Conservation (phyloP, 352 stramenopile species). For the Phytophthora sp. region DNA sequence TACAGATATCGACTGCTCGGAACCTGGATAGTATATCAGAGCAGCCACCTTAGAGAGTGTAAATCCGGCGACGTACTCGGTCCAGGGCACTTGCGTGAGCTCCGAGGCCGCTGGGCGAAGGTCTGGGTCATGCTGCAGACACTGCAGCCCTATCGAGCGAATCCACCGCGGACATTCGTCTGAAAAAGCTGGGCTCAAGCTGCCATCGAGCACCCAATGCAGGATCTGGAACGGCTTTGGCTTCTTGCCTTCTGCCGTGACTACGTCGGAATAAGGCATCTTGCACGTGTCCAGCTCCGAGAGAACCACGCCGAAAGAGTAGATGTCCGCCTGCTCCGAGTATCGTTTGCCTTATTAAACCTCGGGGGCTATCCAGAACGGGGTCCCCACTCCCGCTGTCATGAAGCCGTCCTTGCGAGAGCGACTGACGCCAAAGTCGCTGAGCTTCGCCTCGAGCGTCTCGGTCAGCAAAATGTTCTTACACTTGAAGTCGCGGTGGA, state of each 20-base stretch:
- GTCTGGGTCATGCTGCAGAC: slow-evolving; percentile 14
- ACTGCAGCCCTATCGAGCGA: slow-evolving; percentile 8
- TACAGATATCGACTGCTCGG: too few relatives aligned
- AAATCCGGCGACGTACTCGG: slow-evolving; percentile 15
- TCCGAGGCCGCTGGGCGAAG: slow-evolving; percentile 14
- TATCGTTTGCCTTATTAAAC: slow-evolving; percentile 37
- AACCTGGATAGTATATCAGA: background rate
- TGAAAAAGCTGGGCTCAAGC: slow-evolving; percentile 46
- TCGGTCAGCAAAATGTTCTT: slow-evolving; percentile 45
- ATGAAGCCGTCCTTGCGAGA: slow-evolving; percentile 26
- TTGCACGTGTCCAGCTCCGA: slow-evolving; percentile 46
- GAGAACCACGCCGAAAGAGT: slow-evolving; percentile 64
- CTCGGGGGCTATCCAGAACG: slow-evolving; percentile 58
- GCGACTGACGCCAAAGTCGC: slow-evolving; percentile 48
- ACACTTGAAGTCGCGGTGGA: slow-evolving; percentile 55
- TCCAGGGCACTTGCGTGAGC: slow-evolving; percentile 13
- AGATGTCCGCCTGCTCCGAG: slow-evolving; percentile 68
- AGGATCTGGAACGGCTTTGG: slow-evolving; percentile 46
- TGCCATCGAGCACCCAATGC: slow-evolving; percentile 44
- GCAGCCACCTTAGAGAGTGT: slow-evolving; percentile 5
- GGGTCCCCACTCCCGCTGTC: slow-evolving; percentile 37
- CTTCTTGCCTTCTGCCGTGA: slow-evolving; percentile 26
- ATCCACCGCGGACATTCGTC: slow-evolving; percentile 47
- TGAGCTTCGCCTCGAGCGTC: slow-evolving; percentile 39
- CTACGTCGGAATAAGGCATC: slow-evolving; percentile 29